These are phyloP conservation scores for Globisporangium splendens DNA, from an alignment of 352 stramenopile genomes.

Conservation along the genomic window DNA sequence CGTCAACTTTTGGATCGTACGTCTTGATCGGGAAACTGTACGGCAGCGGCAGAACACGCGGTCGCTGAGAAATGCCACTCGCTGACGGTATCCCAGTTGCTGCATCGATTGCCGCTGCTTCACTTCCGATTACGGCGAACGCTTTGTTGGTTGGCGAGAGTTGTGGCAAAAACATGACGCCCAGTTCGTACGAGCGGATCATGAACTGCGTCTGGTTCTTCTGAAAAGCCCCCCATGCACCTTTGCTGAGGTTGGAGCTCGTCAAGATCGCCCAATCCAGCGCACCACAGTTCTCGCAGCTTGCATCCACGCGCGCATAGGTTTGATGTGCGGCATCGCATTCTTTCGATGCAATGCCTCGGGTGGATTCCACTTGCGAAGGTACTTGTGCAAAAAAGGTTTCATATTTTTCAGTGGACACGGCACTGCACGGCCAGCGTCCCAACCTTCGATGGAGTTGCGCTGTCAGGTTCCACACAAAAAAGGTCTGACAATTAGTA, in stretches of 20 bases:
- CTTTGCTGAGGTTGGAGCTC: slow-evolving; percentile 82
- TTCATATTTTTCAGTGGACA: slow-evolving; percentile 87
- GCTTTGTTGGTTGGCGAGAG: slow-evolving; percentile 11
- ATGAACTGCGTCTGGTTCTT: slow-evolving; percentile 76
- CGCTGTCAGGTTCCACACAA: slow-evolving; percentile 22
- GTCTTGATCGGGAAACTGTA: slow-evolving; percentile 65
- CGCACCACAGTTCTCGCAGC: slow-evolving; percentile 18
- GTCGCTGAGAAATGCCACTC: background rate
- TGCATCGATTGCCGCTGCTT: slow-evolving; percentile 7
- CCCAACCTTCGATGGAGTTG: slow-evolving; percentile 82
- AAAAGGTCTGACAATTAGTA: too few relatives aligned
- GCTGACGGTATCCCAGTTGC: background rate
- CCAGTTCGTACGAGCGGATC: slow-evolving; percentile 82
- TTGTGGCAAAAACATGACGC: slow-evolving; percentile 64
- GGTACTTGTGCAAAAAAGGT: slow-evolving; percentile 80
- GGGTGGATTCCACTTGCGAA: slow-evolving; percentile 73
- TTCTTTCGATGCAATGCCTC: slow-evolving; percentile 53
- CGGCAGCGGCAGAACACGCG: slow-evolving; percentile 40
- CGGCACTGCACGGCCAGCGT: slow-evolving; percentile 59
- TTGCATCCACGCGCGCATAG: slow-evolving; percentile 57
- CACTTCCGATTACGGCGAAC: slow-evolving; percentile 36
- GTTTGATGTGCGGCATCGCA: slow-evolving; percentile 85
- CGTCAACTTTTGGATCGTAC: slow-evolving; percentile 65
- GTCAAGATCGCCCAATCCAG: slow-evolving; percentile 78
- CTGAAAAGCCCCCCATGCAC: slow-evolving; percentile 71